A percentile compares a stretch with the other conserved stretches of the same genome.
Evolutionary conservation across 148 eudicot genomes (phyloP).

Genomic region (Diospyros lotus): DNA sequence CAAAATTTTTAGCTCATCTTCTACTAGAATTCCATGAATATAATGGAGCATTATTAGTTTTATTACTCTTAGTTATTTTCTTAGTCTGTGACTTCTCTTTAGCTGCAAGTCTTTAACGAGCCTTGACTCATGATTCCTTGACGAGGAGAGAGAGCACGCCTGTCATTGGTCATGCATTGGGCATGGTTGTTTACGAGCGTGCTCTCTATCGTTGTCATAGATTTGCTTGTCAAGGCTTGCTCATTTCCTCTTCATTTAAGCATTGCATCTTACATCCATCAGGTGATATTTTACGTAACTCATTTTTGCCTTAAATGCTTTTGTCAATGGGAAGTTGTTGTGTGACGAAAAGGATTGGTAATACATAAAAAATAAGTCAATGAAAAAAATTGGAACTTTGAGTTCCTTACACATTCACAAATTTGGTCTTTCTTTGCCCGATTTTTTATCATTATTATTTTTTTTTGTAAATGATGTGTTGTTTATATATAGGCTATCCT

Average conservation of each 20-base stretch:
- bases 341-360: too few species aligned
- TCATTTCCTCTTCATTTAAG: background rate
- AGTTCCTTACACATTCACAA: too few species aligned
- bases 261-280: background rate
- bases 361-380: too few species aligned
- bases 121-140: conserved; percentile 23
- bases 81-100: background rate
- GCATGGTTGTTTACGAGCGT: conserved; percentile 27
- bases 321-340: background rate
- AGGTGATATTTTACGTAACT: background rate
- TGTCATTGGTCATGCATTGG: conserved; percentile 13
- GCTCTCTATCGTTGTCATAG: conserved; percentile 38
- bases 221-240: conserved; percentile 26
- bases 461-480: too few species aligned
- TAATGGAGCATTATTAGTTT: background rate
- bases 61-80: background rate
- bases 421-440: too few species aligned
- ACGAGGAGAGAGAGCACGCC: conserved; percentile 57
- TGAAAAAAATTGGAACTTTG: too few species aligned
- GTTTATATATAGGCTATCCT: too few species aligned
- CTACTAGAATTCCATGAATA: too few species aligned
- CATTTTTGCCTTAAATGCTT: background rate
- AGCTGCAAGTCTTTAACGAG: background rate
- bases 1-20: too few species aligned
- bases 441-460: too few species aligned